Evolutionary conservation across 83 land plant species (phyloP), one percentile per base, ranked within the genome.

Genomic region (Picea abies): DNA sequence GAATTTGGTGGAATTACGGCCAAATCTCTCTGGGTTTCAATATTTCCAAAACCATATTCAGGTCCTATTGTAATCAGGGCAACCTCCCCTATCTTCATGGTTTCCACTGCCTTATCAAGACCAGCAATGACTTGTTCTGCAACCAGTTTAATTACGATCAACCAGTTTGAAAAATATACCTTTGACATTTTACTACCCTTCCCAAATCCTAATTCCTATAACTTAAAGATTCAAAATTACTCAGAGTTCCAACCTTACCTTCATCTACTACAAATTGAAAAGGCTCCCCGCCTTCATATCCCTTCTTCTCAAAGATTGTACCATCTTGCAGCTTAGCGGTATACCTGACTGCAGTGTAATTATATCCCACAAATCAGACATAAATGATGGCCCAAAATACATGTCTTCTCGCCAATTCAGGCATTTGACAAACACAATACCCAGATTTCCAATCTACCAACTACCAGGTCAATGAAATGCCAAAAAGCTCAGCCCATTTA

Each of bases 81-180:
- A 32, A 39, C 52, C 64, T 96, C 98, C 9, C 94, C 96, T 81
- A 92, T 94, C 83, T 89, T 86, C 98, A 96, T 96, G 63, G 93
- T 91, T 37, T 82, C 83, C 22, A 85, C 95, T 44, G 95, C 94
- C 83, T 83, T 85, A 83, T 96, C 98, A 63, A 96, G 85, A 2
- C 98, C 98, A 76, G 78, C 11, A 66, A 88, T 86, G 3, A 94
- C 96, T 88, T 89, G 93, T 75, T 90, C 96, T 93, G 86, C 25
- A 44, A 73, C 44, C 11, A n/a, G 3, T 22, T n/a, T 8, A 72
- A 73, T 20, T 10, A 2, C 22, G 12, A 20, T 73, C 22, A 20
- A 44, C n/a, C 26, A 41, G 25, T n/a, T 44, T 44, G 58, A 44
- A 39, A 52, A 73, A 20, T 23, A 73, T n/a, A 22, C 16, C 10